phyloP scores from a whole-genome alignment of 768 basidiomycete genomes.

The Sporobolomyces phaffii region DNA sequence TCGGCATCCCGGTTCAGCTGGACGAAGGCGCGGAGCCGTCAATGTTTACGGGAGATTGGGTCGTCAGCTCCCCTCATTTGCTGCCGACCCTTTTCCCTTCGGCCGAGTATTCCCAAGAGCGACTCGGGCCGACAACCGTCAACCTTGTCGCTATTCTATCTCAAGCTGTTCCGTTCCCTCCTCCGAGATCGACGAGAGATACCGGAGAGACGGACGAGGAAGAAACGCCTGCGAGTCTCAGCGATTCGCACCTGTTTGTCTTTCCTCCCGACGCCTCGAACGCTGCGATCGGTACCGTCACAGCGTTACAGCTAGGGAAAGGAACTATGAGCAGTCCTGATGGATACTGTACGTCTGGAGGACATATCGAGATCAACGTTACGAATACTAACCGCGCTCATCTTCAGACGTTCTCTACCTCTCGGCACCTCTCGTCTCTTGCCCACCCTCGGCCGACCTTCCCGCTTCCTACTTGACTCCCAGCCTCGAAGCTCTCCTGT shows the following conservation, averaged over 20 bases:
- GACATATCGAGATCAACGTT: too few relatives aligned
- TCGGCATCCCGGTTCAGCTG: constrained; percentile 31
- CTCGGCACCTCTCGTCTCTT: constrained; percentile 54
- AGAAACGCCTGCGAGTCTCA: constrained; percentile 38
- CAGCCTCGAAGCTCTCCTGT: constrained; percentile 25
- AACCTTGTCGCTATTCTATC: constrained; percentile 25
- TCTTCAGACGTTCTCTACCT: constrained; percentile 49
- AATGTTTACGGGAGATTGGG: constrained; percentile 32
- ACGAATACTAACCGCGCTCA: too few relatives aligned
- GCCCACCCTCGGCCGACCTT: constrained; percentile 1
- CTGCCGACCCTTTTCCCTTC: constrained; percentile 21
- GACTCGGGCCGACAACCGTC: neutral
- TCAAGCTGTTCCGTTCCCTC: constrained; percentile 44
- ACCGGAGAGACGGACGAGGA: neutral
- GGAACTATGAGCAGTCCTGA: constrained; percentile 67
- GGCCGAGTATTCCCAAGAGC: neutral
- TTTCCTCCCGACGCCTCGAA: constrained; percentile 61
- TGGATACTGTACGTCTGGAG: constrained; percentile 65
- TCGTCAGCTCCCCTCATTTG: constrained; percentile 23
- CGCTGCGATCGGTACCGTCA: constrained; percentile 53
- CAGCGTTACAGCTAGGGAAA: constrained; percentile 64
- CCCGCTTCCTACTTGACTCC: constrained; percentile 6
- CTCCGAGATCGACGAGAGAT: constrained; percentile 43
- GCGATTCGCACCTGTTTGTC: constrained; percentile 63
- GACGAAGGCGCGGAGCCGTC: constrained; percentile 6